These are phyloP conservation scores for Fusarium aywerte DNA, from an alignment of 2,329 filamentous ascomycete genomes.

Conservation along the genomic window DNA sequence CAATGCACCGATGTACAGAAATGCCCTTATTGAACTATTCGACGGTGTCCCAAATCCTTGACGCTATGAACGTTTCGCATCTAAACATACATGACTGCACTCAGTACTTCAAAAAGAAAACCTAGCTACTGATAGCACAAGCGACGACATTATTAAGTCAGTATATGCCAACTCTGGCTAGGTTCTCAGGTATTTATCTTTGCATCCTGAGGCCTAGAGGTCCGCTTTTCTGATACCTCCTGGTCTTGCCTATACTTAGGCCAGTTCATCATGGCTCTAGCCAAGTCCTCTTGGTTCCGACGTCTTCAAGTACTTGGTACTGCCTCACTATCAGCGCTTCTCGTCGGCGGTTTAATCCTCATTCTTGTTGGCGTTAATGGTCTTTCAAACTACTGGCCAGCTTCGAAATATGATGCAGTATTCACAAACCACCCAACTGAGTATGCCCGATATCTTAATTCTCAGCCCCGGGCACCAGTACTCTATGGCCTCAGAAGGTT, in stretches of 20 bases:
- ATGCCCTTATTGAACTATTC: not conserved
- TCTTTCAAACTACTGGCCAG: not conserved
- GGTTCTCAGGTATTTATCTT: not conserved
- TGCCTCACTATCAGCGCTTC: not conserved
- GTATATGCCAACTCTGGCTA: no score
- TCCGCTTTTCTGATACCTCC: not conserved
- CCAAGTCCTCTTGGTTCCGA: not conserved
- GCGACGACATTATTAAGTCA: not conserved
- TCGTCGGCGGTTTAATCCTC: not conserved
- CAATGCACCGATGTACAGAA: not conserved
- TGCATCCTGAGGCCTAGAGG: not conserved
- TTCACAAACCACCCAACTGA: no score
- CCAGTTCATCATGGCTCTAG: not conserved
- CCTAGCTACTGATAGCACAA: not conserved
- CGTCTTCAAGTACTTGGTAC: slow-evolving; percentile 14
- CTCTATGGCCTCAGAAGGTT: slow-evolving; percentile 3
- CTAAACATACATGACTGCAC: not conserved
- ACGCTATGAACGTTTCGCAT: not conserved
- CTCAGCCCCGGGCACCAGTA: slow-evolving; percentile 1
- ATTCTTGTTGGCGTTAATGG: slow-evolving; percentile 1
- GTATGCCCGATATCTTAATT: slow-evolving; percentile 15
- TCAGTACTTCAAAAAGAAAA: not conserved
- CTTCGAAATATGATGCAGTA: no score
- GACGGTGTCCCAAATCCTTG: not conserved
- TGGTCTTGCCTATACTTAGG: not conserved